Conservation (phyloP, 768 basidiomycete genomes). For the Tephrocybe rancida region DNA sequence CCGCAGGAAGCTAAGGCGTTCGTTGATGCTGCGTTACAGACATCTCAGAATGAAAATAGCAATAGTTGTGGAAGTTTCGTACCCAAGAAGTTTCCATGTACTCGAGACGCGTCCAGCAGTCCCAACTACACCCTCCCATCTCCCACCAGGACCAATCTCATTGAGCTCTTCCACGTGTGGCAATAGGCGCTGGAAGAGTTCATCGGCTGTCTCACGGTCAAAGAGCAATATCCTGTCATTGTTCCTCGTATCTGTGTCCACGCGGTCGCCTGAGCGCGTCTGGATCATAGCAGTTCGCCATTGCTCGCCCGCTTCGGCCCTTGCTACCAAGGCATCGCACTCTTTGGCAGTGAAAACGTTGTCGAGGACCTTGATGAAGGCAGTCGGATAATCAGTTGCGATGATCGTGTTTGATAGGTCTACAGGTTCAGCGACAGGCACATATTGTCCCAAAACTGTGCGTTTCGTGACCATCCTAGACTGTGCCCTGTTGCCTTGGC, state of each 20-base stretch:
- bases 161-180: conserved; percentile 35
- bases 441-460: neutral
- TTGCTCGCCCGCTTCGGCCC: conserved; percentile 24
- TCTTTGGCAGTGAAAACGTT: conserved; percentile 36
- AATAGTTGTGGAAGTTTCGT: neutral
- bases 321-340: conserved; percentile 30
- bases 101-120: conserved; percentile 28
- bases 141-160: conserved; percentile 27
- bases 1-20: conserved; percentile 44
- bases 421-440: neutral
- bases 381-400: conserved; percentile 28
- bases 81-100: conserved; percentile 38
- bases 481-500: neutral
- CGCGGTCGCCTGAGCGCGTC: conserved; percentile 18
- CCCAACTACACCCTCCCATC: conserved; percentile 34
- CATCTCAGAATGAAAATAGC: neutral
- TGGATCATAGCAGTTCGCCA: conserved; percentile 36
- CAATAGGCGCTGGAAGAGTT: conserved; percentile 32
- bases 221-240: conserved; percentile 34
- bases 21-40: conserved; percentile 36
- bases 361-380: conserved; percentile 39
- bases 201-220: conserved; percentile 27
- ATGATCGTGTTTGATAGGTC: conserved; percentile 34
- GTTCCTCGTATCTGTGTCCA: conserved; percentile 34
- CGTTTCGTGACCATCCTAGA: neutral